phyloP scores from a whole-genome alignment of 1,284 basidiomycete species.

The Rhodofomes roseus region DNA sequence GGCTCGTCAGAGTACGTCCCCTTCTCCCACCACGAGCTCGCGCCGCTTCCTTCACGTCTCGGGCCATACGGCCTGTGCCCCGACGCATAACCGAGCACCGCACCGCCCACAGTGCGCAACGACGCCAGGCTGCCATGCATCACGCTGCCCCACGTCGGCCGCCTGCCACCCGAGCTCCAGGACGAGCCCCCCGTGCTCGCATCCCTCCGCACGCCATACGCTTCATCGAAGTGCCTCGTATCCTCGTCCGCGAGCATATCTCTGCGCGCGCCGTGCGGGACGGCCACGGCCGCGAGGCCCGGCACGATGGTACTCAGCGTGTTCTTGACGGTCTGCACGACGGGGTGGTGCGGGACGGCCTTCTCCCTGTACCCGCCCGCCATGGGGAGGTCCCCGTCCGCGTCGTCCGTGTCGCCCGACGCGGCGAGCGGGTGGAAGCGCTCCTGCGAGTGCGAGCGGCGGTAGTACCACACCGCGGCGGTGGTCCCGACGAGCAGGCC shows the following conservation, averaged over 20 bases:
- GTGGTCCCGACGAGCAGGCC: constrained; percentile 42
- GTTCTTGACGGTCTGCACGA: constrained; percentile 22
- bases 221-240: constrained; percentile 42
- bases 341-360: constrained; percentile 14
- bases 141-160: constrained; percentile 26
- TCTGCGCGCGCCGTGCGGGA: constrained; percentile 32
- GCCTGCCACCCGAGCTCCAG: constrained; percentile 21
- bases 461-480: constrained; percentile 41
- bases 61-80: constrained; percentile 24
- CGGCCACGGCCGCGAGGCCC: constrained; percentile 8
- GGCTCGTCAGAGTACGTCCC: constrained; percentile 40
- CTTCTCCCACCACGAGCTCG: constrained; percentile 46
- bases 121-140: constrained; percentile 38
- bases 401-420: constrained; percentile 36
- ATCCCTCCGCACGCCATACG: constrained; percentile 18
- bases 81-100: constrained; percentile 30
- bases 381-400: constrained; percentile 26
- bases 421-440: constrained; percentile 41
- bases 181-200: constrained; percentile 24
- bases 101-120: constrained; percentile 44
- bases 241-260: constrained; percentile 82
- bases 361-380: constrained; percentile 23
- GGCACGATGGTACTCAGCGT: constrained; percentile 24
- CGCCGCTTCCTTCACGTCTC: constrained; percentile 30
- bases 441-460: constrained; percentile 26